Conservation (phyloP, 306 rosid genomes). For the Quercus engelmannii region DNA sequence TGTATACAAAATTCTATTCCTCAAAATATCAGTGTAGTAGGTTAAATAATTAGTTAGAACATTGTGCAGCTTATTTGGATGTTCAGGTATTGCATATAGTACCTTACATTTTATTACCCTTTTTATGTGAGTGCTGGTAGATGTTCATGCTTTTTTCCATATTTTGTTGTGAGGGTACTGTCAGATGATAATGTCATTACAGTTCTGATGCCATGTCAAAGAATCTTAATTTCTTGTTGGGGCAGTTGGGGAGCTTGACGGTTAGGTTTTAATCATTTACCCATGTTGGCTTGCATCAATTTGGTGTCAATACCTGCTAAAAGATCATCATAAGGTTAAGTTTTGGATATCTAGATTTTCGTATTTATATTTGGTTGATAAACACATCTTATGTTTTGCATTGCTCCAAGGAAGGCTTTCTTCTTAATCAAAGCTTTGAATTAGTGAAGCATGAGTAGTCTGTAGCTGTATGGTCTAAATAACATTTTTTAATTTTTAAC, state of each 20-base stretch:
- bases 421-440: slow-evolving; percentile 4
- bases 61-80: not conserved
- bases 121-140: not conserved
- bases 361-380: not conserved
- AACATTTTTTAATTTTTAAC: not conserved
- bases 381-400: not conserved
- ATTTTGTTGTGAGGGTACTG: not conserved
- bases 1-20: not conserved
- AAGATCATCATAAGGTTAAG: not conserved
- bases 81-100: not conserved
- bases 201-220: no score
- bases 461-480: not conserved
- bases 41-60: not conserved
- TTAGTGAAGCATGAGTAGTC: not conserved
- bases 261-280: not conserved
- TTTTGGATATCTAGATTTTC: not conserved
- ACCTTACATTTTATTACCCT: not conserved
- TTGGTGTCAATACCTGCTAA: not conserved
- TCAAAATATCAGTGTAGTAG: not conserved
- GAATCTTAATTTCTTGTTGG: not conserved
- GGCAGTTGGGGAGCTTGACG: not conserved
- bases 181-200: not conserved
- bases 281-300: not conserved
- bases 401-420: not conserved
- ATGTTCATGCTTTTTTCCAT: not conserved